These are phyloP conservation scores for Iris macrosiphon DNA, from an alignment of 106 monocot genomes.

Conservation along the genomic window DNA sequence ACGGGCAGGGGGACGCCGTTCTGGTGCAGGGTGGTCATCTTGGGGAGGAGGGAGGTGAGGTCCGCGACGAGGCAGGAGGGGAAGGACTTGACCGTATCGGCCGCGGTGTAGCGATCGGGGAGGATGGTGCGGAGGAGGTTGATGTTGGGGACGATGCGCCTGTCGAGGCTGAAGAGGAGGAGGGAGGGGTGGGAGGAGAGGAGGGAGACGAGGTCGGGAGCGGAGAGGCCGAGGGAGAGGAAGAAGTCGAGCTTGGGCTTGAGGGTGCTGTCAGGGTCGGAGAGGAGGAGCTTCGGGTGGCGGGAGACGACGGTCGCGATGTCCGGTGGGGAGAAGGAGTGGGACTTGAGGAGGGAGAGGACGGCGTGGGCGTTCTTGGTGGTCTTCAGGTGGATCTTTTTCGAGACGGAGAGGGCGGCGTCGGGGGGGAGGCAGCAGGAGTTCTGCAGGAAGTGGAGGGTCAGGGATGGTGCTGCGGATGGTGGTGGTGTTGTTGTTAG, in stretches of 20 bases:
- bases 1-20: constrained; percentile 8
- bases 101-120: not conserved
- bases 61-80: constrained; percentile 6
- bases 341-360: constrained; percentile 20
- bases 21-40: constrained; percentile 3
- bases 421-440: constrained; percentile 26
- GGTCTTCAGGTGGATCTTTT: constrained; percentile 21
- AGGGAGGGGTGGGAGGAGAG: constrained; percentile 7
- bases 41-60: constrained; percentile 1
- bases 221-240: constrained; percentile 18
- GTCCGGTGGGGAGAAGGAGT: constrained; percentile 26
- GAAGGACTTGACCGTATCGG: constrained; percentile 1
- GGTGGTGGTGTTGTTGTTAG: not conserved
- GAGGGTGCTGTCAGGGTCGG: constrained; percentile 19
- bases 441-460: constrained; percentile 26
- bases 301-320: constrained; percentile 21
- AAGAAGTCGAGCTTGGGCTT: constrained; percentile 47
- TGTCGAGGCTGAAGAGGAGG: constrained; percentile 13
- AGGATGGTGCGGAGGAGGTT: constrained; percentile 11
- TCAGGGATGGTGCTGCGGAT: constrained; percentile 1
- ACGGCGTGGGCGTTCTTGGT: constrained; percentile 22
- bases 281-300: constrained; percentile 23
- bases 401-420: constrained; percentile 14
- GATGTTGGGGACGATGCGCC: constrained; percentile 3
- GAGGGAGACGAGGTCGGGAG: constrained; percentile 4